A percentile compares a stretch with the other conserved stretches of the same genome.
These are phyloP conservation scores for Talaromyces liani DNA, from an alignment of 495 filamentous ascomycete species.

Conservation along the genomic window DNA sequence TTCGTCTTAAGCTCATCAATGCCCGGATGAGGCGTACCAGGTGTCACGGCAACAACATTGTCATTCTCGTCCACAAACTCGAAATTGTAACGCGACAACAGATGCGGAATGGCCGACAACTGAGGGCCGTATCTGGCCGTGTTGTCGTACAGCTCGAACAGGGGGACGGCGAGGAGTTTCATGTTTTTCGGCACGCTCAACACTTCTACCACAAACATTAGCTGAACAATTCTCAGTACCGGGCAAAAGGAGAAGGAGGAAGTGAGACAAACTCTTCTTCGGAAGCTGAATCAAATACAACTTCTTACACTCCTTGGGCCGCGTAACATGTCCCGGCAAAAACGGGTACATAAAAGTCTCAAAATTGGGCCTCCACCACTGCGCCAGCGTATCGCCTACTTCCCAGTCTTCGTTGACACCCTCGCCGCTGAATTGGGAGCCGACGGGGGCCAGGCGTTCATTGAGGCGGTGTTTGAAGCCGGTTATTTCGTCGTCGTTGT, in stretches of 20 bases:
- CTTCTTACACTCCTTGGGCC: conserved; percentile 99
- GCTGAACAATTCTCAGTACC: conserved; percentile 12
- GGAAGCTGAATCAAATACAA: conserved; percentile 94
- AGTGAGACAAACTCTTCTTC: conserved; percentile 61
- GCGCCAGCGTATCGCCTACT: conserved; percentile 86
- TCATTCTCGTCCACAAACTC: conserved; percentile 97
- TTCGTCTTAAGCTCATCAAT: conserved; percentile 54
- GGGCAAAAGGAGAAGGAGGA: not conserved
- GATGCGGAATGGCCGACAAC: conserved; percentile 88
- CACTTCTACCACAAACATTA: conserved; percentile 55
- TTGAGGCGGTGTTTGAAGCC: conserved; percentile 91
- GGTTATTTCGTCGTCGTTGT: conserved; percentile 81
- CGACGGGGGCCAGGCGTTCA: conserved; percentile 85
- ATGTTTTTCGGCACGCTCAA: conserved; percentile 98
- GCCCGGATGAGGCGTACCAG: conserved; percentile 45
- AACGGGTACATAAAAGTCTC: conserved; percentile 99
- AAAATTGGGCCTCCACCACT: conserved; percentile 98
- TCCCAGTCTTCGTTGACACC: conserved; percentile 87
- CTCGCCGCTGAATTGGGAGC: conserved; percentile 77
- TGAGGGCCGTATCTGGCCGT: conserved; percentile 91
- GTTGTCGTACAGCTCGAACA: conserved; percentile 98
- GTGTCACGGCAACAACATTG: conserved; percentile 79
- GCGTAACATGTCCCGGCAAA: conserved; percentile 86
- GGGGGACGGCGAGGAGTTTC: conserved; percentile 93
- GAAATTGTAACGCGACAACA: conserved; percentile 91